These are phyloP conservation scores for Aulographum hederae DNA, from an alignment of 2,329 filamentous ascomycete genomes.

Conservation along the genomic window DNA sequence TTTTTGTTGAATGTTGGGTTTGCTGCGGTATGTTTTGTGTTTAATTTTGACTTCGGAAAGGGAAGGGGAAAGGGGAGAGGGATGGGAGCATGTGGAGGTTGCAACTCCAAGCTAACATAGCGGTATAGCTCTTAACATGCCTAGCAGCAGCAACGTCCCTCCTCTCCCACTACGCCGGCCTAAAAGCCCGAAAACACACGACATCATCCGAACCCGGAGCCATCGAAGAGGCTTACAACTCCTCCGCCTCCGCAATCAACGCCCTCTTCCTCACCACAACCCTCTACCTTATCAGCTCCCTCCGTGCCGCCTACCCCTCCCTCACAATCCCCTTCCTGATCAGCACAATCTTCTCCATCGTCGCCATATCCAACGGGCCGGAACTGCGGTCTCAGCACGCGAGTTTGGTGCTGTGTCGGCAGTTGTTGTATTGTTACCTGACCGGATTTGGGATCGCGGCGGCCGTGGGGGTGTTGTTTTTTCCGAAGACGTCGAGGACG, in stretches of 20 bases:
- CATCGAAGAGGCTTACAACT: slow-evolving; percentile 50
- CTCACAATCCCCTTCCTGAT: slow-evolving; percentile 52
- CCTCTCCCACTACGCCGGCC: too few species aligned
- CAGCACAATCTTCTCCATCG: slow-evolving; percentile 48
- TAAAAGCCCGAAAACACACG: too few species aligned
- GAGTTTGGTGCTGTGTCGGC: slow-evolving; percentile 33
- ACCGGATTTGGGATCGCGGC: slow-evolving; percentile 45
- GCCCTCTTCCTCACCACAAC: slow-evolving; percentile 53
- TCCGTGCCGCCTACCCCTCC: slow-evolving; percentile 48
- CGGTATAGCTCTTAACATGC: too few species aligned
- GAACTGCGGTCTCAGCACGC: slow-evolving; percentile 35
- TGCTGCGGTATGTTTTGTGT: too few species aligned
- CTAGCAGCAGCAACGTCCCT: too few species aligned
- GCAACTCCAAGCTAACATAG: too few species aligned
- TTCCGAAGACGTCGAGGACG: slow-evolving; percentile 46
- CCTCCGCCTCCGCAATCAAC: slow-evolving; percentile 50
- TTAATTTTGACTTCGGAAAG: too few species aligned
- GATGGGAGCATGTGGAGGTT: too few species aligned
- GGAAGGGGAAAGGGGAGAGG: too few species aligned
- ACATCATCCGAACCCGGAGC: too few species aligned
- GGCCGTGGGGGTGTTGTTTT: slow-evolving; percentile 43
- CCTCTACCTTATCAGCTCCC: slow-evolving; percentile 46
- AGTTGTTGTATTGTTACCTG: slow-evolving; percentile 42
- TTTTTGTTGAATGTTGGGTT: too few species aligned
- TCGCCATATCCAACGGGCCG: slow-evolving; percentile 43